These are phyloP conservation scores for Apodospora peruviana DNA, from an alignment of 495 filamentous ascomycete genomes.

Conservation along the genomic window DNA sequence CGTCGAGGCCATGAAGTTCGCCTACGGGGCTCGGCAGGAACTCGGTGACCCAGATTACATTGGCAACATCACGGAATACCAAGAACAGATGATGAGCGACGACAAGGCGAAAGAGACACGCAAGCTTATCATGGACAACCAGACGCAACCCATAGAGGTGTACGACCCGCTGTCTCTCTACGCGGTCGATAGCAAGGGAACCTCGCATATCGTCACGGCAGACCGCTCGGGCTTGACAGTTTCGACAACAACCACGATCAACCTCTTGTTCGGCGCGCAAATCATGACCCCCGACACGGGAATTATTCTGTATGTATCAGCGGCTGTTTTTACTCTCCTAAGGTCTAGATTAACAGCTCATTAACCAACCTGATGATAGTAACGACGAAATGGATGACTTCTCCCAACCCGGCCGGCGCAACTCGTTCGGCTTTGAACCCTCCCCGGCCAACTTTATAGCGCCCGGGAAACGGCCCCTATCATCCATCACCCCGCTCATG, in stretches of 20 bases:
- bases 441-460: conserved; percentile 75
- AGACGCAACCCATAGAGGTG: conserved; percentile 60
- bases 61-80: conserved; percentile 41
- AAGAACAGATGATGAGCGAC: conserved; percentile 54
- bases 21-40: conserved; percentile 63
- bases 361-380: conserved; percentile 4
- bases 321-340: conserved; percentile 1
- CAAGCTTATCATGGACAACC: conserved; percentile 60
- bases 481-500: conserved; percentile 73
- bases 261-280: conserved; percentile 73
- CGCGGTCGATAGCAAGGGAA: conserved; percentile 52
- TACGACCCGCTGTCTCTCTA: conserved; percentile 56
- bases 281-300: conserved; percentile 75
- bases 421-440: conserved; percentile 78
- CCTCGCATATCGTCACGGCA: conserved; percentile 66
- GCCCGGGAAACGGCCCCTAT: conserved; percentile 76
- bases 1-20: conserved; percentile 82
- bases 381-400: conserved; percentile 97
- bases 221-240: conserved; percentile 67
- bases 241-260: conserved; percentile 75
- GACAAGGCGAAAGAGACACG: conserved; percentile 54
- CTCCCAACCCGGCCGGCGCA: conserved; percentile 67
- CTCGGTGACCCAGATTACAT: conserved; percentile 79
- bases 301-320: conserved; percentile 49
- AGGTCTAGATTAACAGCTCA: not conserved